phyloP scores from a whole-genome alignment of 2,329 filamentous ascomycete species.

The Colletotrichum eremochloae region DNA sequence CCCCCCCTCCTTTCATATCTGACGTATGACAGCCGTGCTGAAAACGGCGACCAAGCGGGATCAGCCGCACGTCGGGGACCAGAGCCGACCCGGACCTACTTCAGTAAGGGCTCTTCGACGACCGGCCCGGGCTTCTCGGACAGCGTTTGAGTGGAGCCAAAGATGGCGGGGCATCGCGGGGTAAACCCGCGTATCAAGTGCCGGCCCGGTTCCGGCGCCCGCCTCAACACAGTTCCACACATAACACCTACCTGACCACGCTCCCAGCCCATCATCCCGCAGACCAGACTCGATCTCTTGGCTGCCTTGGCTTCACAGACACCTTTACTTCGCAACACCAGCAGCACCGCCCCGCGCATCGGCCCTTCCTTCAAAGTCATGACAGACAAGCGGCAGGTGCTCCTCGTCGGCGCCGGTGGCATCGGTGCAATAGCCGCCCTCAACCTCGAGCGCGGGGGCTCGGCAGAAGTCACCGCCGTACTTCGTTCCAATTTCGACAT shows the following conservation, averaged over 20 bases:
- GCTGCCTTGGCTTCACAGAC: not conserved
- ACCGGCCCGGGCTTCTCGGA: slow-evolving; percentile 2
- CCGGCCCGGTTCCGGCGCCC: slow-evolving; percentile 12
- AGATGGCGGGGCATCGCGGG: slow-evolving; percentile 8
- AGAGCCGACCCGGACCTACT: not conserved
- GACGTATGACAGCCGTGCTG: not conserved
- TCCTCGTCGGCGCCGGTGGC: slow-evolving; percentile 68
- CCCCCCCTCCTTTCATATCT: not conserved
- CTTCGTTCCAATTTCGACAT: slow-evolving; percentile 68
- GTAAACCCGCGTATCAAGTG: not conserved
- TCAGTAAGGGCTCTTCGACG: no score
- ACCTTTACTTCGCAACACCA: not conserved
- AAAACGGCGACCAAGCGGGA: not conserved
- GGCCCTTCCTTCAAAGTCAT: not conserved
- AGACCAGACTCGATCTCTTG: not conserved
- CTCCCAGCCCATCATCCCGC: not conserved
- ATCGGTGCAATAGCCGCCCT: slow-evolving; percentile 69
- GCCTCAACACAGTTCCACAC: not conserved
- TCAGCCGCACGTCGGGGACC: not conserved
- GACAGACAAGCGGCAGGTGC: slow-evolving; percentile 54
- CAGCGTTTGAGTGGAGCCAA: not conserved
- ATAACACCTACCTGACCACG: not conserved
- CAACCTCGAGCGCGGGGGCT: slow-evolving; percentile 63
- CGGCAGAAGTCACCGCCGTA: slow-evolving; percentile 66
- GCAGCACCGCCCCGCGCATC: not conserved